These are phyloP conservation scores for Phallus indusiatus DNA, from an alignment of 768 basidiomycete genomes.

Conservation along the genomic window DNA sequence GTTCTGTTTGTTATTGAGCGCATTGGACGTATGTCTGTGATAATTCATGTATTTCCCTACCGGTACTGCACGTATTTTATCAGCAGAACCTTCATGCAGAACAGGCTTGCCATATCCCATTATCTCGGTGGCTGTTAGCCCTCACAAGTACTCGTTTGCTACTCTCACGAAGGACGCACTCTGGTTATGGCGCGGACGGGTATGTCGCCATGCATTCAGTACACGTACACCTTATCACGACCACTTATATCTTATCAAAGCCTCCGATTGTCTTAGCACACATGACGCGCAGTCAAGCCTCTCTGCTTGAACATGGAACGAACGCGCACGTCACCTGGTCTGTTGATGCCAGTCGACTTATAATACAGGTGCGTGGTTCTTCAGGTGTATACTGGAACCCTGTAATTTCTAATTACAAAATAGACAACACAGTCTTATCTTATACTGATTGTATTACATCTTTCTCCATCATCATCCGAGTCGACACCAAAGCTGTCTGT, in stretches of 20 bases:
- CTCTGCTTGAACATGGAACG: conserved; percentile 75
- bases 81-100: conserved; percentile 59
- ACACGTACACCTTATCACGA: background rate
- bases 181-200: conserved; percentile 75
- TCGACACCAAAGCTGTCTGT: conserved; percentile 41
- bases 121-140: conserved; percentile 51
- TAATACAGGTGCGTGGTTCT: conserved; percentile 55
- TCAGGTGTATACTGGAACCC: background rate
- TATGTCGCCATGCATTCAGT: conserved; percentile 28
- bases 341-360: conserved; percentile 67
- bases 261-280: conserved; percentile 64
- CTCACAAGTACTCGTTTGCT: conserved; percentile 71
- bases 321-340: conserved; percentile 74
- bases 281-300: conserved; percentile 66
- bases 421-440: conserved; percentile 78
- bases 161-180: conserved; percentile 62
- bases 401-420: conserved; percentile 2
- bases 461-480: conserved; percentile 42
- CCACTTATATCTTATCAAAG: conserved; percentile 26
- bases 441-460: conserved; percentile 61
- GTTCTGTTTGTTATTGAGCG: background rate
- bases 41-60: conserved; percentile 76
- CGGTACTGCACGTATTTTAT: conserved; percentile 64
- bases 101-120: conserved; percentile 50
- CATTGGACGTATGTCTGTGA: background rate